Evolutionary conservation across 2,329 filamentous ascomycete species (phyloP).

Genomic region (Lachnellula hyalina): DNA sequence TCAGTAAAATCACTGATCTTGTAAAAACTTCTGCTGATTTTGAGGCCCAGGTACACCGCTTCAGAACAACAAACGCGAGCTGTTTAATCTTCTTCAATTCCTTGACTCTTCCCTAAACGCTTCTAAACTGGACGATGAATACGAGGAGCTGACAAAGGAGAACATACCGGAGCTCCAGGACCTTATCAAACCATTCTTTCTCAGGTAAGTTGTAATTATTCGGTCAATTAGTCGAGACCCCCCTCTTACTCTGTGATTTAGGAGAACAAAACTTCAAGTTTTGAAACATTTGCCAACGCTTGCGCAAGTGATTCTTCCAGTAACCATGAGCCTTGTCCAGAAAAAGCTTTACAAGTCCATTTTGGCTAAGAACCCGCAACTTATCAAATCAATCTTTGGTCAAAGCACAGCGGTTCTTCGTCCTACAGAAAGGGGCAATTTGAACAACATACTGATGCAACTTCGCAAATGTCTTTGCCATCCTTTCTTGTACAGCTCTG

Average conservation of each 20-base stretch:
- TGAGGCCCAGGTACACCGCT: conserved; percentile 60
- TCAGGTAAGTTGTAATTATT: conserved; percentile 35
- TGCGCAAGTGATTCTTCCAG: conserved; percentile 88
- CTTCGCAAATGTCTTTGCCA: conserved; percentile 92
- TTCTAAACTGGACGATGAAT: conserved; percentile 67
- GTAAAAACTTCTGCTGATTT: conserved; percentile 15
- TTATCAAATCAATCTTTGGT: conserved; percentile 83
- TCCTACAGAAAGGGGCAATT: conserved; percentile 65
- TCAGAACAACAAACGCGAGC: conserved; percentile 90
- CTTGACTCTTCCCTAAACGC: conserved; percentile 69
- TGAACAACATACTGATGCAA: conserved; percentile 95
- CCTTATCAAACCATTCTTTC: conserved; percentile 68
- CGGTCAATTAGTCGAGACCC: background rate
- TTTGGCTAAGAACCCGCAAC: conserved; percentile 79
- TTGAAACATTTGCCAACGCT: conserved; percentile 89
- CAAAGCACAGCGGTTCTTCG: conserved; percentile 54
- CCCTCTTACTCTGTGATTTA: conserved; percentile 21
- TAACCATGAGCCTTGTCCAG: conserved; percentile 92
- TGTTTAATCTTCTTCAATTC: conserved; percentile 97
- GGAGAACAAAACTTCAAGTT: conserved; percentile 84
- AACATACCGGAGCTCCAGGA: conserved; percentile 78
- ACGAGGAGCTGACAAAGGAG: conserved; percentile 71
- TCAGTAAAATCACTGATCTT: conserved; percentile 4
- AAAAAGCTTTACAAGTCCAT: conserved; percentile 94
- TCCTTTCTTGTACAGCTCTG: conserved; percentile 87